Percentiles rank a stretch among this genome's conserved stretches.
Conservation (phyloP, 2,329 filamentous ascomycete species). For the Shiraia sp. region DNA sequence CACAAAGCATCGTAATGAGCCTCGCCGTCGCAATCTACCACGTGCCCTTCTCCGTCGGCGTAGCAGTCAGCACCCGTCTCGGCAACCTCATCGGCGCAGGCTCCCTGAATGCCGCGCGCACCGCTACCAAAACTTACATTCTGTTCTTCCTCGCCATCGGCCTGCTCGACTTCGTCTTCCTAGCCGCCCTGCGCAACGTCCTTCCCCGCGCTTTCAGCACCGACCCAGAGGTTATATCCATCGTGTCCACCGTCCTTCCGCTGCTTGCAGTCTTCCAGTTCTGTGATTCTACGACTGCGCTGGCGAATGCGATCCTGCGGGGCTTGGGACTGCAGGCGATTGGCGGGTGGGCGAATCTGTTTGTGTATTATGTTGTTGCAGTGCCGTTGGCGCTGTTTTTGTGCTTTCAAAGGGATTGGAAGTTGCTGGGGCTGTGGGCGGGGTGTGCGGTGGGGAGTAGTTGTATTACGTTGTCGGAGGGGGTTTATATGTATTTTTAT, state of each 20-base stretch:
- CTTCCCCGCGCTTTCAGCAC: conserved; percentile 41
- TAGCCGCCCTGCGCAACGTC: conserved; percentile 32
- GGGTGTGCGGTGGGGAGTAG: conserved; percentile 40
- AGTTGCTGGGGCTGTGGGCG: conserved; percentile 44
- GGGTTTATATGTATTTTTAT: conserved; percentile 33
- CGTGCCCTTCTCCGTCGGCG: conserved; percentile 46
- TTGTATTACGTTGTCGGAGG: conserved; percentile 41
- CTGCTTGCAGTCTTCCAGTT: conserved; percentile 45
- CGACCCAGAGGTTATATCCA: conserved; percentile 40
- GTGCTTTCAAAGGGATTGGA: conserved; percentile 41
- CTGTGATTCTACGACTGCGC: conserved; percentile 42
- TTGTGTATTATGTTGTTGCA: conserved; percentile 45
- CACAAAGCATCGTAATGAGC: conserved; percentile 60
- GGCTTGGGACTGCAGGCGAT: conserved; percentile 45
- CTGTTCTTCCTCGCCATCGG: conserved; percentile 42
- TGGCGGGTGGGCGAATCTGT: conserved; percentile 44
- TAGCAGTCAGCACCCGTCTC: conserved; percentile 45
- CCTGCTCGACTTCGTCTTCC: conserved; percentile 37
- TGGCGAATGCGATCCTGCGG: conserved; percentile 43
- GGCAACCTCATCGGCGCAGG: conserved; percentile 47
- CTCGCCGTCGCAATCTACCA: conserved; percentile 45
- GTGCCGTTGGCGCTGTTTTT: conserved; percentile 43
- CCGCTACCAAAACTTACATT: conserved; percentile 38
- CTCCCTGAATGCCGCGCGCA: conserved; percentile 36
- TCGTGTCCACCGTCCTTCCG: conserved; percentile 40